Conservation (phyloP, 257 asterid genomes). For the Ajuga chamaepitys region DNA sequence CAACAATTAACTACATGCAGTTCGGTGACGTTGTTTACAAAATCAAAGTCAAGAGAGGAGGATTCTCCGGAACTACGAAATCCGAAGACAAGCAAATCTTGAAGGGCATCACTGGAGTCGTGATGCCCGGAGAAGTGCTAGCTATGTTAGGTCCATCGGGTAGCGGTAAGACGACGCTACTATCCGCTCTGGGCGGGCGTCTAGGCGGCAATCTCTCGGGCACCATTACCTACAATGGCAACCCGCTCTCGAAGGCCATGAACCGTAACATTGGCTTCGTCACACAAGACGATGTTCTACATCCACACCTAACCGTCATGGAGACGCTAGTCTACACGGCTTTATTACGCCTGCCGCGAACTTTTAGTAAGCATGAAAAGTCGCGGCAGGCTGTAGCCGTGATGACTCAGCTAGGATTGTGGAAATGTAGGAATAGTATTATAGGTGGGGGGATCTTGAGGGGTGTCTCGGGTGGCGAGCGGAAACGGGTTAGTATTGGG, state of each 20-base stretch:
- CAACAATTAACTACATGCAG: no score
- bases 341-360: slow-evolving; percentile 51
- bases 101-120: slow-evolving; percentile 60
- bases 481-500: slow-evolving; percentile 78
- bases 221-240: slow-evolving; percentile 45
- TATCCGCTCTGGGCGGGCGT: slow-evolving; percentile 78
- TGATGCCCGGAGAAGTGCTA: slow-evolving; percentile 59
- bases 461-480: slow-evolving; percentile 80
- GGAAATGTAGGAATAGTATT: slow-evolving; percentile 40
- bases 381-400: slow-evolving; percentile 42
- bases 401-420: slow-evolving; percentile 48
- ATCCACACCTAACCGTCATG: slow-evolving; percentile 68
- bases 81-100: slow-evolving; percentile 44
- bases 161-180: slow-evolving; percentile 77
- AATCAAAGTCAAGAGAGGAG: slow-evolving; percentile 26
- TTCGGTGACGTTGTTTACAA: slow-evolving; percentile 58
- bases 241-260: slow-evolving; percentile 46
- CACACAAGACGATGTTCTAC: slow-evolving; percentile 67
- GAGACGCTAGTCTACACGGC: slow-evolving; percentile 78
- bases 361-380: slow-evolving; percentile 32
- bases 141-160: slow-evolving; percentile 97
- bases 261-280: slow-evolving; percentile 77
- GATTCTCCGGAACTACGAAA: slow-evolving; percentile 15
- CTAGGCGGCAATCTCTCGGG: slow-evolving; percentile 38
- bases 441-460: slow-evolving; percentile 41